These are phyloP conservation scores for Scedosporium minutisporum DNA, from an alignment of 2,329 filamentous ascomycete genomes.

Conservation along the genomic window DNA sequence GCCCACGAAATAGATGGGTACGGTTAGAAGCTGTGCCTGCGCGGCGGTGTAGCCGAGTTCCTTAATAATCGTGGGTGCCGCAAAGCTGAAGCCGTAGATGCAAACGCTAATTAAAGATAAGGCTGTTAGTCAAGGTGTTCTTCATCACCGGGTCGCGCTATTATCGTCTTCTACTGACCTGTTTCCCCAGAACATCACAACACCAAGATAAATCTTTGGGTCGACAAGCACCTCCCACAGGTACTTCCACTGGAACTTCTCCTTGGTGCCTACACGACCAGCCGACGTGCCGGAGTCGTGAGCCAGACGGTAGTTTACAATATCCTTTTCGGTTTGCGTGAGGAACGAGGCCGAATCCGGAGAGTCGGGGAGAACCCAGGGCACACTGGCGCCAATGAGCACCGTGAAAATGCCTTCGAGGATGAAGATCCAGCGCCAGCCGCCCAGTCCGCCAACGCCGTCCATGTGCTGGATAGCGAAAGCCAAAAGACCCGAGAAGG, in stretches of 20 bases:
- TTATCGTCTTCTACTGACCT: background rate
- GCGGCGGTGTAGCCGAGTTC: slow-evolving; percentile 7
- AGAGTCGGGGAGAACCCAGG: slow-evolving; percentile 70
- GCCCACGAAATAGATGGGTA: slow-evolving; percentile 10
- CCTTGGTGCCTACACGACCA: slow-evolving; percentile 48
- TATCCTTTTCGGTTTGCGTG: background rate
- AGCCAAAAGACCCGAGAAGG: slow-evolving; percentile 63
- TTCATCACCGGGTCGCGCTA: background rate
- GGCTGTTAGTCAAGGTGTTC: background rate
- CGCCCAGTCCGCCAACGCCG: slow-evolving; percentile 47
- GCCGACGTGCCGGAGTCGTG: slow-evolving; percentile 37
- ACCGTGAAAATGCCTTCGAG: slow-evolving; percentile 63
- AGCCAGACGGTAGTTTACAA: slow-evolving; percentile 51
- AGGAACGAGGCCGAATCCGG: slow-evolving; percentile 54
- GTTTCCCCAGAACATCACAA: slow-evolving; percentile 52
- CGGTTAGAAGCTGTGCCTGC: slow-evolving; percentile 10
- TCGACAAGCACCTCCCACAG: slow-evolving; percentile 64
- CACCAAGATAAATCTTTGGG: slow-evolving; percentile 63
- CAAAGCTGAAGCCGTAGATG: slow-evolving; percentile 7
- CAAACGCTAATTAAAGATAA: background rate
- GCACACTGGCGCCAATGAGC: slow-evolving; percentile 54
- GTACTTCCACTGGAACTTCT: slow-evolving; percentile 67
- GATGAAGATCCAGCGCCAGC: slow-evolving; percentile 60
- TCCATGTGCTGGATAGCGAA: slow-evolving; percentile 63
- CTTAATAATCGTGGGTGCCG: slow-evolving; percentile 6